Conservation (phyloP, 2,329 filamentous ascomycete species). For the Fusarium humuli region DNA sequence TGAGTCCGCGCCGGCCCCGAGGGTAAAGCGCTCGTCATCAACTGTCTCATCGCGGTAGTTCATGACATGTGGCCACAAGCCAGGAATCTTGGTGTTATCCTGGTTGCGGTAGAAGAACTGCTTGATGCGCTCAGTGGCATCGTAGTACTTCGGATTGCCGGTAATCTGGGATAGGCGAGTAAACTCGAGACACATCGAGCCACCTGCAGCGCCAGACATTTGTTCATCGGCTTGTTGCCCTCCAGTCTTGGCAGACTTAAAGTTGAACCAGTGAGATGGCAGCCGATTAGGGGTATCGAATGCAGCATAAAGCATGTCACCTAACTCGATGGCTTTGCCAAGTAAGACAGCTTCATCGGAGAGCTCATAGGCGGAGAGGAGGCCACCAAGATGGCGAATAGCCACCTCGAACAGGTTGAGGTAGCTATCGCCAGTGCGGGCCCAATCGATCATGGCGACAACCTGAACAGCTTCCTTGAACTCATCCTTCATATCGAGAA, state of each 20-base stretch:
- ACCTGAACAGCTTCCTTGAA: conserved; percentile 63
- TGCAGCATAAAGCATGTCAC: conserved; percentile 63
- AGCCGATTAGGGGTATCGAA: conserved; percentile 68
- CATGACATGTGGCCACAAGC: conserved; percentile 76
- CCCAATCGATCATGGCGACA: conserved; percentile 67
- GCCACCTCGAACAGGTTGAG: conserved; percentile 74
- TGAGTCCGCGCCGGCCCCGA: conserved; percentile 61
- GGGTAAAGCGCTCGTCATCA: conserved; percentile 54
- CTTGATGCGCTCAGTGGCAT: conserved; percentile 80
- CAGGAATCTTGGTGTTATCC: conserved; percentile 74
- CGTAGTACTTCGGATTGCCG: conserved; percentile 78
- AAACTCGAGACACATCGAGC: conserved; percentile 79
- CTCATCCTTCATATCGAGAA: conserved; percentile 68
- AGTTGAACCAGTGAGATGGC: conserved; percentile 62
- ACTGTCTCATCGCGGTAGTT: conserved; percentile 68
- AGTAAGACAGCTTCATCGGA: conserved; percentile 60
- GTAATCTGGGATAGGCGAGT: conserved; percentile 80
- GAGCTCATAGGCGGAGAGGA: conserved; percentile 65
- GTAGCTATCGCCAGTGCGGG: conserved; percentile 56
- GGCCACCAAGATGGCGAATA: conserved; percentile 65
- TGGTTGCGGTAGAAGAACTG: conserved; percentile 74
- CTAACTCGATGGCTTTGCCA: conserved; percentile 64
- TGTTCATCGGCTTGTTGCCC: conserved; percentile 51
- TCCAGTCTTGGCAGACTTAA: conserved; percentile 53
- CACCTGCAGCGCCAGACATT: conserved; percentile 61